A percentile compares a stretch with the other conserved stretches of the same genome.
phyloP scores from a whole-genome alignment of 768 basidiomycete species.

The Suillus sp. region DNA sequence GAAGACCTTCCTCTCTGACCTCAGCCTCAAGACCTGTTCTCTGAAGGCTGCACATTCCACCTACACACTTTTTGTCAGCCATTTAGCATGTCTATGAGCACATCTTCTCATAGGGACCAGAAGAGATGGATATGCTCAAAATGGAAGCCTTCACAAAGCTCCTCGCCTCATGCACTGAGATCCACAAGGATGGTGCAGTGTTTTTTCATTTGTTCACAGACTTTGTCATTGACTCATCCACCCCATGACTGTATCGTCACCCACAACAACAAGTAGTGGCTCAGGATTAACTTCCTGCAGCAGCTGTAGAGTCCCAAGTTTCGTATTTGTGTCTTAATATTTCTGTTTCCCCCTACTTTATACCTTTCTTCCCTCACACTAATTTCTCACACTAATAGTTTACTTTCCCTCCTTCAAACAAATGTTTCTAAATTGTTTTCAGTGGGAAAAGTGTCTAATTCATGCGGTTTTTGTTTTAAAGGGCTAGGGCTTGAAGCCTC shows the following conservation, averaged over 20 bases:
- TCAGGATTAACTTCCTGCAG: not conserved
- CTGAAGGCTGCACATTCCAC: not conserved
- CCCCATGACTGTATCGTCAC: not conserved
- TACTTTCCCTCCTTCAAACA: too few relatives aligned
- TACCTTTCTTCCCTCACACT: too few relatives aligned
- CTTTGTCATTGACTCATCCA: not conserved
- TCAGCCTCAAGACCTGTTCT: slow-evolving; percentile 12
- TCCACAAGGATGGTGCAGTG: not conserved
- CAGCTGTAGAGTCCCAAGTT: too few relatives aligned
- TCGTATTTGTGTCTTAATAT: too few relatives aligned
- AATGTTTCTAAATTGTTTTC: too few relatives aligned
- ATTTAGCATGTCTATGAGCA: not conserved
- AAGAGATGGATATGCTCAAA: not conserved
- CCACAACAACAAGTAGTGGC: not conserved
- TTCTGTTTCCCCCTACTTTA: too few relatives aligned
- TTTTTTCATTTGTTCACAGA: not conserved
- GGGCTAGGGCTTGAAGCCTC: too few relatives aligned
- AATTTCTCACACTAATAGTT: too few relatives aligned
- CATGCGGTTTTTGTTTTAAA: too few relatives aligned
- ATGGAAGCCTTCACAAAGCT: not conserved
- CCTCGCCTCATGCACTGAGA: not conserved
- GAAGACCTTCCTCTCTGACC: slow-evolving; percentile 11
- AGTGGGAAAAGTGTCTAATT: too few relatives aligned
- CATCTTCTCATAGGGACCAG: not conserved
- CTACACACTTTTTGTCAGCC: not conserved